Conservation (phyloP, 208 protist species). For the Acanthamoeba healyi region DNA sequence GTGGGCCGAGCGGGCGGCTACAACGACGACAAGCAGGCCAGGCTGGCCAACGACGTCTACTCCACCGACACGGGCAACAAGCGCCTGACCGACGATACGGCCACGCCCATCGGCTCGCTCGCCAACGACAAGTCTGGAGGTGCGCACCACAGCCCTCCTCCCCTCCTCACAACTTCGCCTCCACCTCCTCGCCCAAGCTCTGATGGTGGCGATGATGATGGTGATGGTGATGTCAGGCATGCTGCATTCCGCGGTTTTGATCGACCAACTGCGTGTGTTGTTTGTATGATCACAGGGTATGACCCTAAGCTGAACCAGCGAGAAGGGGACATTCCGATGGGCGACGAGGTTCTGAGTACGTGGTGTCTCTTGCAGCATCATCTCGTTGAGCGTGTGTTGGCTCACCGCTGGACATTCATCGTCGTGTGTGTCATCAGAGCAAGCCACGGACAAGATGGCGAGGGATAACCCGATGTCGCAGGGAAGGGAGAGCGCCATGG, state of each 20-base stretch:
- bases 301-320: background rate
- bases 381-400: background rate
- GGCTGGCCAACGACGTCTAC: background rate
- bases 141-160: background rate
- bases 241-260: background rate
- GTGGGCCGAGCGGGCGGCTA: background rate
- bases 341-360: background rate
- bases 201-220: background rate
- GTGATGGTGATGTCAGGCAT: background rate
- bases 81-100: background rate
- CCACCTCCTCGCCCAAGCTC: no score
- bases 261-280: background rate
- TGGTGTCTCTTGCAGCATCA: background rate
- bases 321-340: background rate
- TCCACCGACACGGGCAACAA: background rate
- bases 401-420: no score
- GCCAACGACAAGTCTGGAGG: background rate
- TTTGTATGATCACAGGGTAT: background rate
- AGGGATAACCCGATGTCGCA: background rate
- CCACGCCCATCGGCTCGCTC: background rate
- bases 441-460: background rate
- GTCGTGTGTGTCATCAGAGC: background rate
- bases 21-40: background rate
- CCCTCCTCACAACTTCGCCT: no score
- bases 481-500: background rate